phyloP scores from a whole-genome alignment of 306 rosid genomes.

The Elaeagnus macrophylla region DNA sequence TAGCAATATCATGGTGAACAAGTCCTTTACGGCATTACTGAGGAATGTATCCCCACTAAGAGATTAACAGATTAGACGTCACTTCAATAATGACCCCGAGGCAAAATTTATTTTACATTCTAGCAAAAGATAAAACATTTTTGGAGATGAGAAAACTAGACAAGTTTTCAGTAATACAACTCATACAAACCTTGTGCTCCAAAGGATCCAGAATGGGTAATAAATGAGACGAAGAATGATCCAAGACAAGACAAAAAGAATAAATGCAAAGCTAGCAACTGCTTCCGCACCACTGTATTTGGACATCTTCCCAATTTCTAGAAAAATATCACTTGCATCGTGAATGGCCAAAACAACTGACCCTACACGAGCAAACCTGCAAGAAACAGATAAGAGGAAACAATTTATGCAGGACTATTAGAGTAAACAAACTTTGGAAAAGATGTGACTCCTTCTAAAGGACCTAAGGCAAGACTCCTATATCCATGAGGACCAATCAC shows the following conservation, averaged over 20 bases:
- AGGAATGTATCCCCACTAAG: too few relatives aligned
- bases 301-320: conserved; percentile 94
- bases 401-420: too few relatives aligned
- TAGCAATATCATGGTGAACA: too few relatives aligned
- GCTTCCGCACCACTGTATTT: conserved; percentile 75
- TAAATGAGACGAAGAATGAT: conserved; percentile 68
- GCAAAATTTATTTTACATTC: conserved; percentile 9
- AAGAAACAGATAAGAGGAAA: conserved; percentile 14
- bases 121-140: neutral
- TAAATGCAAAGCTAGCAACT: conserved; percentile 69
- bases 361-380: conserved; percentile 90
- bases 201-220: conserved; percentile 86
- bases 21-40: too few relatives aligned
- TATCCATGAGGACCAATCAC: too few relatives aligned
- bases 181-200: conserved; percentile 81
- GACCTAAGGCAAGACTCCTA: too few relatives aligned
- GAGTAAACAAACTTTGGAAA: too few relatives aligned
- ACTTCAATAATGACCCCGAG: conserved; percentile 3
- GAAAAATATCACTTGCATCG: conserved; percentile 84
- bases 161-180: conserved; percentile 3
- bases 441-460: too few relatives aligned
- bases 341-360: conserved; percentile 90
- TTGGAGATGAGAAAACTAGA: conserved; percentile 9
- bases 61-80: neutral
- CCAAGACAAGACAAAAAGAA: conserved; percentile 71